Percentiles rank a stretch among this genome's conserved stretches.
Evolutionary conservation across 352 stramenopile genomes (phyloP).

Genomic region (Globisporangium perplexum): DNA sequence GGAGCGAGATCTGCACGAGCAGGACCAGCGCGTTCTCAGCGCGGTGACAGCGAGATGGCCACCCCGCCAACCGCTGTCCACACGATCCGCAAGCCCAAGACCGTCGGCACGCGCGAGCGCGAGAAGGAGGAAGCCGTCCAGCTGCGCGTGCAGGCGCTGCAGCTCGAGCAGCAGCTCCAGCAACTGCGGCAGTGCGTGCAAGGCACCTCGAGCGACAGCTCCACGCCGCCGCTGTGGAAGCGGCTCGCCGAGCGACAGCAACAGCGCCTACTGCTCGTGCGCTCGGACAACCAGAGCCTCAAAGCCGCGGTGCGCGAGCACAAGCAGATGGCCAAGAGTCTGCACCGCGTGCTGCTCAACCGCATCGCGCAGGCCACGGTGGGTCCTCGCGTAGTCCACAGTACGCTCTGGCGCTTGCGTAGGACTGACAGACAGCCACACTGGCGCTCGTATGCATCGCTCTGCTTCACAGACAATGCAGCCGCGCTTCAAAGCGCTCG

Average conservation of each 20-base stretch:
- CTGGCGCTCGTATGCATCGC: too few relatives aligned
- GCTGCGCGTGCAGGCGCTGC: conserved; percentile 1
- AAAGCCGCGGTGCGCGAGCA: background rate
- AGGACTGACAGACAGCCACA: too few relatives aligned
- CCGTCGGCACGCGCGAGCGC: background rate
- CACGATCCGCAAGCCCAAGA: background rate
- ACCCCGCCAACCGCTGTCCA: background rate
- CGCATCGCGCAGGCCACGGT: too few relatives aligned
- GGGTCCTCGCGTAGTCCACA: too few relatives aligned
- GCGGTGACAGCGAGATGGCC: too few relatives aligned
- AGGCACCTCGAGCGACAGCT: background rate
- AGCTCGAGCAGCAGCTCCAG: conserved; percentile 3
- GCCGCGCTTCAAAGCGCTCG: background rate
- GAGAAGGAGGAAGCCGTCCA: background rate
- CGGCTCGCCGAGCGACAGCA: background rate
- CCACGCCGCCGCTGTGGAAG: background rate
- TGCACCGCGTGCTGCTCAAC: too few relatives aligned
- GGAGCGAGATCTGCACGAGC: too few relatives aligned
- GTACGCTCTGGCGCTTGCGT: too few relatives aligned
- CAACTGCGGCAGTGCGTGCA: conserved; percentile 4
- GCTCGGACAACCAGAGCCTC: background rate
- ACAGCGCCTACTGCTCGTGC: conserved; percentile 1
- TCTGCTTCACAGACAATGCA: too few relatives aligned
- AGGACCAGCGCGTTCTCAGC: background rate
- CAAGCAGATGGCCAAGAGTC: background rate